Conservation (phyloP, 2,329 filamentous ascomycete species). For the Cytospora piceicola region DNA sequence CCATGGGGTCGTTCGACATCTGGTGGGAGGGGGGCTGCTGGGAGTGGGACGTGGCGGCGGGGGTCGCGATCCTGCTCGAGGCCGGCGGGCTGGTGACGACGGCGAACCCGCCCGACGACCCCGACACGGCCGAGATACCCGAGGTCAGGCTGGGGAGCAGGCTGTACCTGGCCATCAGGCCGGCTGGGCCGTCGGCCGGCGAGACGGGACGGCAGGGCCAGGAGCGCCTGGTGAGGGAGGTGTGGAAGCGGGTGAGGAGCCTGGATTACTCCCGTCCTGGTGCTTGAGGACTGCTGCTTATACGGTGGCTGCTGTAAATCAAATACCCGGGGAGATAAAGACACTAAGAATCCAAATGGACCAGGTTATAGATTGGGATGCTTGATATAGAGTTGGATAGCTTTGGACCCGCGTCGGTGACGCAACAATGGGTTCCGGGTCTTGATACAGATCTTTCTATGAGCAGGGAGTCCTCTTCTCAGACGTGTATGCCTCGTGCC, state of each 20-base stretch:
- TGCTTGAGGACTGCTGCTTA: slow-evolving; percentile 43
- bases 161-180: slow-evolving; percentile 71
- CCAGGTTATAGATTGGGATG: neutral
- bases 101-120: slow-evolving; percentile 69
- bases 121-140: slow-evolving; percentile 58
- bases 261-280: slow-evolving; percentile 71
- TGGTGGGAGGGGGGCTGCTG: slow-evolving; percentile 85
- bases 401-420: slow-evolving; percentile 9
- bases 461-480: slow-evolving; percentile 23
- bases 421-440: slow-evolving; percentile 11
- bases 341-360: neutral
- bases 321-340: too few species aligned
- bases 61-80: slow-evolving; percentile 72
- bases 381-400: slow-evolving; percentile 22
- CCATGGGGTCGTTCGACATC: slow-evolving; percentile 76
- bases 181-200: slow-evolving; percentile 62
- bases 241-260: slow-evolving; percentile 69
- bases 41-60: slow-evolving; percentile 83
- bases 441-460: slow-evolving; percentile 26
- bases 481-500: slow-evolving; percentile 20
- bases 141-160: slow-evolving; percentile 68
- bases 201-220: slow-evolving; percentile 71
- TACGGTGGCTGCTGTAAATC: neutral
- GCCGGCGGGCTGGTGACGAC: slow-evolving; percentile 75
- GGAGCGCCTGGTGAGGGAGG: slow-evolving; percentile 71